Percentiles rank a stretch among this genome's conserved stretches.
phyloP scores from a whole-genome alignment of 768 basidiomycete species.

The Rhizopogon vulgaris region DNA sequence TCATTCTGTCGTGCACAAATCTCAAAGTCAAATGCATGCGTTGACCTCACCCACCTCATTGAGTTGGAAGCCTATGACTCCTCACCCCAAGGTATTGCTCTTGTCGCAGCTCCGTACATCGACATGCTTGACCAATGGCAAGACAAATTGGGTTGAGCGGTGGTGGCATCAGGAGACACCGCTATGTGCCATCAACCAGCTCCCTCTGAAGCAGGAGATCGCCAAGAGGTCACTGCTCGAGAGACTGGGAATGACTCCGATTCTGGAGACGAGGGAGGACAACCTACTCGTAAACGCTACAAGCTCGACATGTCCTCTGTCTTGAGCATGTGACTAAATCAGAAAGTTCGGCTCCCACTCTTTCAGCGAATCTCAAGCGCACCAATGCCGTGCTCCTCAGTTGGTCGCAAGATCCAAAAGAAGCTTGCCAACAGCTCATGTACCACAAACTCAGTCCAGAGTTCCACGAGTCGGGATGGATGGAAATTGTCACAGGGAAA shows the following conservation, averaged over 20 bases:
- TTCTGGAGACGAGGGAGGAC: neutral
- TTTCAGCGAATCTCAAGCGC: neutral
- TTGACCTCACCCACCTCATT: no score
- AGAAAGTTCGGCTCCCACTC: neutral
- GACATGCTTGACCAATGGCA: no score
- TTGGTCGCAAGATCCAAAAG: neutral
- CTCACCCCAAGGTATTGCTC: no score
- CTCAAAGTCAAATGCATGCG: neutral
- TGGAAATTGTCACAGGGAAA: constrained; percentile 14
- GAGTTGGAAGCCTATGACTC: no score
- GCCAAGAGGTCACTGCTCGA: neutral
- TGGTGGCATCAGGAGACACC: constrained; percentile 1
- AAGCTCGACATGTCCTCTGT: constrained; percentile 6
- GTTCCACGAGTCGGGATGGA: constrained; percentile 24
- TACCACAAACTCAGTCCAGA: constrained; percentile 5
- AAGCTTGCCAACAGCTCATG: neutral
- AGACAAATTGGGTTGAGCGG: no score
- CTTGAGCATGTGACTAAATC: constrained; percentile 16
- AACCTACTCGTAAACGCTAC: neutral
- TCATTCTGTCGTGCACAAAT: neutral
- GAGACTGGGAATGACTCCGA: neutral
- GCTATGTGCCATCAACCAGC: neutral
- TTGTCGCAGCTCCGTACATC: no score
- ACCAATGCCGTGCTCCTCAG: neutral
- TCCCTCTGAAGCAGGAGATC: neutral